phyloP scores from a whole-genome alignment of 352 stramenopile species.

The Pythium aristosporum region DNA sequence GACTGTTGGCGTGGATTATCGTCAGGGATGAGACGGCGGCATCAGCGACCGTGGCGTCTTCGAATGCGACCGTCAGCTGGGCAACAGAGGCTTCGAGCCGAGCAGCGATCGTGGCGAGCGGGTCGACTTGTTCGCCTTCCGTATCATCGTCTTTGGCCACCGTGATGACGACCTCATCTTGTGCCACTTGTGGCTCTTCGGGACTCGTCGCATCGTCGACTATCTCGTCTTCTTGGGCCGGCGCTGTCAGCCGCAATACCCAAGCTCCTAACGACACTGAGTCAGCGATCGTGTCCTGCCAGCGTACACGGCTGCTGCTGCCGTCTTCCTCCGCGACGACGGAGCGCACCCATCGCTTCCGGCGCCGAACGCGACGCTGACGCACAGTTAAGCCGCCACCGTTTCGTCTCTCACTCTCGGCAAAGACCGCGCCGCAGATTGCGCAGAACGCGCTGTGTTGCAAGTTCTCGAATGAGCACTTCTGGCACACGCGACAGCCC shows the following conservation, averaged over 20 bases:
- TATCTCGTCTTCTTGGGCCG: background rate
- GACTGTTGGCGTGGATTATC: background rate
- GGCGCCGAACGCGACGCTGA: slow-evolving; percentile 11
- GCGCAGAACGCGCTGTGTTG: slow-evolving; percentile 14
- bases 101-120: background rate
- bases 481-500: slow-evolving; percentile 2
- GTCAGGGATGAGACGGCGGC: background rate
- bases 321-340: background rate
- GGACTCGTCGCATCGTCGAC: background rate
- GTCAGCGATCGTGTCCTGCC: background rate
- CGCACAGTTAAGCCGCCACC: background rate
- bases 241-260: slow-evolving; percentile 2
- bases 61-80: background rate
- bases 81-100: background rate
- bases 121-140: background rate
- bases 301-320: background rate
- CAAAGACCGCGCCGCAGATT: slow-evolving; percentile 8
- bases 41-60: slow-evolving; percentile 1
- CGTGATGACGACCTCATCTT: background rate
- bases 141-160: background rate
- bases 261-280: background rate
- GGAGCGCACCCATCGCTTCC: slow-evolving; percentile 3
- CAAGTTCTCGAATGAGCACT: slow-evolving; percentile 14
- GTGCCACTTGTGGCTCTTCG: background rate
- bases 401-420: background rate